These are phyloP conservation scores for Aspergillus novoparasiticus DNA, from an alignment of 2,329 filamentous ascomycete genomes.

Conservation along the genomic window DNA sequence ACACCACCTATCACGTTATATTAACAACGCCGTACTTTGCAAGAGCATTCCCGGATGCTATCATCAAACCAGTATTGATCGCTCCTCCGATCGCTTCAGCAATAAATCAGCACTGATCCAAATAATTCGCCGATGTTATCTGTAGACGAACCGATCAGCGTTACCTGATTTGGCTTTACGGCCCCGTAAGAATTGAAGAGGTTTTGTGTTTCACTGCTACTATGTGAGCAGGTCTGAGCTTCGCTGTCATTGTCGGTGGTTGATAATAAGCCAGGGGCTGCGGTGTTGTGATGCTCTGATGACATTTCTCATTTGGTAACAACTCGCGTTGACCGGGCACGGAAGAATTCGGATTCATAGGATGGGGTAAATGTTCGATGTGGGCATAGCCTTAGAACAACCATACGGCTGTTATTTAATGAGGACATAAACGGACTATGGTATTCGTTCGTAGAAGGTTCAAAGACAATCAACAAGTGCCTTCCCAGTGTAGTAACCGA, in stretches of 20 bases:
- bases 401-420: neutral
- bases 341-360: neutral
- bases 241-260: neutral
- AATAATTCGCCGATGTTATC: conserved; percentile 9
- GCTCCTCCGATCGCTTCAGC: conserved; percentile 44
- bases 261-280: neutral
- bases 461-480: neutral
- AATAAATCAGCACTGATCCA: neutral
- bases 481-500: neutral
- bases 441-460: neutral
- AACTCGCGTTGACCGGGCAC: neutral
- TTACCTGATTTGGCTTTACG: conserved; percentile 11
- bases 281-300: neutral
- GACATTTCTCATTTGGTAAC: neutral
- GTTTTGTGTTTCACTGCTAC: neutral
- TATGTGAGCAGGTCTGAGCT: neutral
- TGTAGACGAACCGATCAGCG: conserved; percentile 20
- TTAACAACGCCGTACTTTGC: conserved; percentile 31
- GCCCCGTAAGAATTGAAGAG: conserved; percentile 4
- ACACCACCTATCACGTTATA: neutral
- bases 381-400: neutral
- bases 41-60: conserved; percentile 42
- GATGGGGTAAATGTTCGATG: neutral
- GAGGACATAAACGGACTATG: neutral
- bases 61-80: conserved; percentile 47